Evolutionary conservation across 306 rosid genomes (phyloP), one percentile per base, ranked within the genome.

Genomic region (Citrullus amarus): DNA sequence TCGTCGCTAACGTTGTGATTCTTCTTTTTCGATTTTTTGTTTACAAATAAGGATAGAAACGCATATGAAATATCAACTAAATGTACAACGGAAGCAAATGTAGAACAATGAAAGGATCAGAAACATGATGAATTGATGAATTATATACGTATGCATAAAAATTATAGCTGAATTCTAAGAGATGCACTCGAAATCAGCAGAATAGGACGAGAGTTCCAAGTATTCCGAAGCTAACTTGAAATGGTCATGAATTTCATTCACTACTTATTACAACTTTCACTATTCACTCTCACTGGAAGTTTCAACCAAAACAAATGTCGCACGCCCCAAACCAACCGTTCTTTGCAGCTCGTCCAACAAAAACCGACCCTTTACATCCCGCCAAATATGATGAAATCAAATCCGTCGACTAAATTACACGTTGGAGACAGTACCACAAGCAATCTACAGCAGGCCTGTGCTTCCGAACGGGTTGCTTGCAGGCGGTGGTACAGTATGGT

Each of bases 401-500:
- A 88, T 77, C 85, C 82, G 60, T 69, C 25, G 61, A 73, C 60
- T 28, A 84, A 78, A 81, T 78, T 77, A 80, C 79, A 77, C 22
- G 4, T 15, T 44, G 22, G 11, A 76, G 34, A 61, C 17, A 16
- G 75, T 53, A 22, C 51, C 6, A 55, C 43, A 4, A 9, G 14
- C 69, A 34, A 62, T 81, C 80, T 83, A 96, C 82, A 96, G 85
- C 83, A 96, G 83, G 83, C 98, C 93, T 3, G 97, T 84, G 90
- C 87, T 89, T 87, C 98, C 99, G 83, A 93, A 96, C 44, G 99
- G 99, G 76, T 96, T 96, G 85, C 78, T 93, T 5, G 88, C 83
- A 22, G 89, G 96, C 17, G 89, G 91, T 71, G 91, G 98, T 74
- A 91, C 81, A 73, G 62, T 80, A 12, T 81, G 86, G 58, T 80